These are phyloP conservation scores for Xylaria curta DNA, from an alignment of 495 filamentous ascomycete genomes.

Conservation along the genomic window DNA sequence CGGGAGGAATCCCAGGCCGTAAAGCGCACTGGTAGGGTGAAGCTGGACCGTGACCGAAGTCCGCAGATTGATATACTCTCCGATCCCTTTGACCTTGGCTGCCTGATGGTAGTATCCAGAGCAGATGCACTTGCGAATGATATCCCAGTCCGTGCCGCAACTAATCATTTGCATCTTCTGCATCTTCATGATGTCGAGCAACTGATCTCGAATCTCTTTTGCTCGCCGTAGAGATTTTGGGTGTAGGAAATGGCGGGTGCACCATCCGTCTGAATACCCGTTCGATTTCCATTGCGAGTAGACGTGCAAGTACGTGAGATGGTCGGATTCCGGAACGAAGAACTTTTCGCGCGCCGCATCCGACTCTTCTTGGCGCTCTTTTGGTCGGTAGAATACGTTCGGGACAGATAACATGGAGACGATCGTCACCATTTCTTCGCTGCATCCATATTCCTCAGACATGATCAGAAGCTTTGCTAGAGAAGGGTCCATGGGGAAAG, in stretches of 20 bases:
- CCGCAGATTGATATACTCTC: conserved; percentile 95
- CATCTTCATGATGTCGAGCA: conserved; percentile 92
- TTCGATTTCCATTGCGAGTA: conserved; percentile 96
- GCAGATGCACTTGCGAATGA: conserved; percentile 95
- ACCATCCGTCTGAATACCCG: conserved; percentile 90
- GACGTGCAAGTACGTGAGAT: conserved; percentile 93
- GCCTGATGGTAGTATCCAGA: conserved; percentile 98
- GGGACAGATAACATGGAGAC: conserved; percentile 98
- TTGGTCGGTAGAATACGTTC: conserved; percentile 95
- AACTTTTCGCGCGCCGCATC: conserved; percentile 98
- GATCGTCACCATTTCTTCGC: conserved; percentile 97
- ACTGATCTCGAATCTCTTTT: conserved; percentile 91
- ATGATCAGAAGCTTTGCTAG: conserved; percentile 94
- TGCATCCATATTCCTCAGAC: conserved; percentile 83
- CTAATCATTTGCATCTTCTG: conserved; percentile 88
- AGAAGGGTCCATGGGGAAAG: conserved; percentile 95
- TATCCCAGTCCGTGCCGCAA: conserved; percentile 96
- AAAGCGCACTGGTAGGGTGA: conserved; percentile 91
- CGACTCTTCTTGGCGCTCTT: conserved; percentile 95
- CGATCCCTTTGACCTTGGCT: conserved; percentile 95
- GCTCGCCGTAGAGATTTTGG: conserved; percentile 88
- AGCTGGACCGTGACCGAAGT: conserved; percentile 93
- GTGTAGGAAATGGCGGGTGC: conserved; percentile 89
- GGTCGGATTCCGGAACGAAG: conserved; percentile 96
- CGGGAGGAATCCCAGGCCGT: conserved; percentile 89